Conservation (phyloP, 805 yeast genomes). For the Tetrapisispora taiwanensis region DNA sequence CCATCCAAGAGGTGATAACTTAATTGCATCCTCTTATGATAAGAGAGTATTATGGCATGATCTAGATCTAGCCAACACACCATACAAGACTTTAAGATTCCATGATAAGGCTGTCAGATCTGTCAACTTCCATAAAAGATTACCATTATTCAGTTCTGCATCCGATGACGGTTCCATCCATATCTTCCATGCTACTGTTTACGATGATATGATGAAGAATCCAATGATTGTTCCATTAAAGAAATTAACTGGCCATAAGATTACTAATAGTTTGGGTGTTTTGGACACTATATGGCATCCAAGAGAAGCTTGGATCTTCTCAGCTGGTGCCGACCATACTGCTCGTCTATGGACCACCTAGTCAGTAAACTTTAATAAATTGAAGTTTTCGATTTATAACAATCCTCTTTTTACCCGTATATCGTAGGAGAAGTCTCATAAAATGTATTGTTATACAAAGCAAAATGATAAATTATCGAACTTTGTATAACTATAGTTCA, state of each 20-base stretch:
- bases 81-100: constrained; percentile 90
- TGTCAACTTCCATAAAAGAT: constrained; percentile 72
- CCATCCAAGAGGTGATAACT: constrained; percentile 93
- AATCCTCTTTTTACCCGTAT: neutral
- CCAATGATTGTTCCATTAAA: constrained; percentile 93
- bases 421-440: too few relatives aligned
- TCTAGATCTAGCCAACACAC: constrained; percentile 76
- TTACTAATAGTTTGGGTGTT: constrained; percentile 74
- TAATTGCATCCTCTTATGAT: constrained; percentile 86
- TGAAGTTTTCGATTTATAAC: neutral
- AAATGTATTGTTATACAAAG: too few relatives aligned
- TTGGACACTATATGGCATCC: constrained; percentile 92
- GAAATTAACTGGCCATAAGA: constrained; percentile 83
- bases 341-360: constrained; percentile 94
- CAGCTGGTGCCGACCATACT: constrained; percentile 93
- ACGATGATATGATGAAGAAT: constrained; percentile 80
- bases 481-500: too few relatives aligned
- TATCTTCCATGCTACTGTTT: constrained; percentile 93
- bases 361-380: too few relatives aligned
- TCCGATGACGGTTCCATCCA: constrained; percentile 91
- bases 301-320: constrained; percentile 93
- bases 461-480: too few relatives aligned
- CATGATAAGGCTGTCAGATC: constrained; percentile 91
- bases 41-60: constrained; percentile 97
- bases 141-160: constrained; percentile 90